Evolutionary conservation across 2,329 filamentous ascomycete species (phyloP).

Genomic region (Aspergillus tubingensis): DNA sequence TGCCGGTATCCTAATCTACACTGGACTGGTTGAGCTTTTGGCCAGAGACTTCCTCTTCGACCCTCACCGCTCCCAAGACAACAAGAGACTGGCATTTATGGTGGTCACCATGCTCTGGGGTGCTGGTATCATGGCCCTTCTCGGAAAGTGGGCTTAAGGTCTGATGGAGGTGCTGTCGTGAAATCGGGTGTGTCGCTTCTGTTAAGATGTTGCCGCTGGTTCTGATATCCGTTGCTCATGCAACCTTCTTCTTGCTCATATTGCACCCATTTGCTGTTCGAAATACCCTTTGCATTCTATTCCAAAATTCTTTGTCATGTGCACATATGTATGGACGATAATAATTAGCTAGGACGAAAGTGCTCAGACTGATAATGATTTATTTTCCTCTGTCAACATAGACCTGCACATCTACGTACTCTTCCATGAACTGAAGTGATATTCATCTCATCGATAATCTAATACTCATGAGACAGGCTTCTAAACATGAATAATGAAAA

Average conservation of each 20-base stretch:
- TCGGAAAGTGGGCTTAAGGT: conserved; percentile 53
- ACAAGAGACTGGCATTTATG: conserved; percentile 45
- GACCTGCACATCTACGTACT: not conserved
- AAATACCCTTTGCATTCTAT: not conserved
- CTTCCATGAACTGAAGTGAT: too few species aligned
- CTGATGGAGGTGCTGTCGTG: not conserved
- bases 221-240: not conserved
- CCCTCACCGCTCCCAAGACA: conserved; percentile 14
- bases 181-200: not conserved
- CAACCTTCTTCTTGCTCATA: not conserved
- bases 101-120: conserved; percentile 44
- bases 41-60: conserved; percentile 18
- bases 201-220: not conserved
- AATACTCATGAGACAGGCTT: too few species aligned
- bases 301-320: not conserved
- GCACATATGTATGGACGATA: not conserved
- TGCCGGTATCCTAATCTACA: conserved; percentile 16
- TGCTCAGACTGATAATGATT: not conserved
- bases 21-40: conserved; percentile 14
- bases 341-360: not conserved
- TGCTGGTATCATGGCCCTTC: conserved; percentile 50
- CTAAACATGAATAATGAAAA: too few species aligned
- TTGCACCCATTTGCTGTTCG: not conserved
- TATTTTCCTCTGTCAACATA: not conserved
- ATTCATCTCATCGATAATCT: too few species aligned